phyloP scores from a whole-genome alignment of 345 rosid species.

The Durio zibethinus region DNA sequence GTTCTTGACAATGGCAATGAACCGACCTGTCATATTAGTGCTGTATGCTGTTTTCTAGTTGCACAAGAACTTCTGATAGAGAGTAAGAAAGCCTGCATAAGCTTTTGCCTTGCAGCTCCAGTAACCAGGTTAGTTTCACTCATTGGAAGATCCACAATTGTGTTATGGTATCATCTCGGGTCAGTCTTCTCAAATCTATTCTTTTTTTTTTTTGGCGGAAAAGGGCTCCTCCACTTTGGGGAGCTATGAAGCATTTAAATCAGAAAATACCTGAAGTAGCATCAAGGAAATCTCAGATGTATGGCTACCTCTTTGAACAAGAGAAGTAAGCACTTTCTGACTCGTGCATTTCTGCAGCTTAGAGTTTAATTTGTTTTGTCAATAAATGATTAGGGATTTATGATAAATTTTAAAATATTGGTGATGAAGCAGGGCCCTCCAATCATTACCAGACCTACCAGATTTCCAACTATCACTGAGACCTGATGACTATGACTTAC shows the following conservation, averaged over 20 bases:
- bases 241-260: slow-evolving; percentile 71
- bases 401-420: neutral
- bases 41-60: slow-evolving; percentile 84
- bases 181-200: neutral
- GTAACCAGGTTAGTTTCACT: slow-evolving; percentile 59
- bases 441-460: slow-evolving; percentile 77
- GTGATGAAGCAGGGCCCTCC: slow-evolving; percentile 52
- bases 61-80: slow-evolving; percentile 71
- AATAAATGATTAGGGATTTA: neutral
- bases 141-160: neutral
- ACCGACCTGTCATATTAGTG: slow-evolving; percentile 56
- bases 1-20: slow-evolving; percentile 80
- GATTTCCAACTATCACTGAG: slow-evolving; percentile 78
- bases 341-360: too few species aligned
- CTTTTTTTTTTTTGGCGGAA: neutral
- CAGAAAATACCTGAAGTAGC: slow-evolving; percentile 96
- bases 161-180: neutral
- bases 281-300: slow-evolving; percentile 69
- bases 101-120: slow-evolving; percentile 74
- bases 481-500: slow-evolving; percentile 70
- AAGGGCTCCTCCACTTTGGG: slow-evolving; percentile 88
- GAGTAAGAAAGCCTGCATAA: slow-evolving; percentile 78
- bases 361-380: neutral
- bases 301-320: slow-evolving; percentile 81
- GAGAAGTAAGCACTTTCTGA: slow-evolving; percentile 61